Conservation (phyloP, 805 yeast species). For the Danielozyma ontarioensis region DNA sequence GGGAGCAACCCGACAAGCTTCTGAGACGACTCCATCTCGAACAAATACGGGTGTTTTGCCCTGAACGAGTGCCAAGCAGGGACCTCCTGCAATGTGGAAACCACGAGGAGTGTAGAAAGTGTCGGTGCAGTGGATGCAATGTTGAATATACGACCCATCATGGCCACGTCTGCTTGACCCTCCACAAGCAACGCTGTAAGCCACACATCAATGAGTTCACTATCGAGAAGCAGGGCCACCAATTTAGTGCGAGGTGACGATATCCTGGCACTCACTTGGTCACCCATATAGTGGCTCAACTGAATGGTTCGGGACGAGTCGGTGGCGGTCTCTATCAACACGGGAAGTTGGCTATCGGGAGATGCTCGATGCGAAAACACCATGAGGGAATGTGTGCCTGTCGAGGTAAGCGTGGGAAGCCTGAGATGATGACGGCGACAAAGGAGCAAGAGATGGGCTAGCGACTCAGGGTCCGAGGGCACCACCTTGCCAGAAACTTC, state of each 20-base stretch:
- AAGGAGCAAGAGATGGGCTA: constrained; percentile 42
- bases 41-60: constrained; percentile 6
- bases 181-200: constrained; percentile 8
- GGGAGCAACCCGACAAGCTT: background rate
- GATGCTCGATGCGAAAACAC: constrained; percentile 47
- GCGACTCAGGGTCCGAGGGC: constrained; percentile 58
- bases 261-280: too few relatives aligned
- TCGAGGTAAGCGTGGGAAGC: constrained; percentile 29
- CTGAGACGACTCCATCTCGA: background rate
- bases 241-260: constrained; percentile 3
- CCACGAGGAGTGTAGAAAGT: background rate
- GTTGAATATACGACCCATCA: constrained; percentile 2
- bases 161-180: constrained; percentile 2
- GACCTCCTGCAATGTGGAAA: background rate
- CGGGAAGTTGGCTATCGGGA: constrained; percentile 46
- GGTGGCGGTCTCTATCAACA: constrained; percentile 46
- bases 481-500: constrained; percentile 23
- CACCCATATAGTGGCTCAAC: background rate
- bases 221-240: constrained; percentile 7
- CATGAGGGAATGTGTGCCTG: constrained; percentile 29
- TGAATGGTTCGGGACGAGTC: constrained; percentile 1
- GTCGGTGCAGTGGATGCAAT: background rate
- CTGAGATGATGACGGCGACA: constrained; percentile 39
- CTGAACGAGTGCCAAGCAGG: constrained; percentile 8
- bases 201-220: constrained; percentile 10